phyloP scores from a whole-genome alignment of 1,139 yeast species.

The Candida tropicalis region DNA sequence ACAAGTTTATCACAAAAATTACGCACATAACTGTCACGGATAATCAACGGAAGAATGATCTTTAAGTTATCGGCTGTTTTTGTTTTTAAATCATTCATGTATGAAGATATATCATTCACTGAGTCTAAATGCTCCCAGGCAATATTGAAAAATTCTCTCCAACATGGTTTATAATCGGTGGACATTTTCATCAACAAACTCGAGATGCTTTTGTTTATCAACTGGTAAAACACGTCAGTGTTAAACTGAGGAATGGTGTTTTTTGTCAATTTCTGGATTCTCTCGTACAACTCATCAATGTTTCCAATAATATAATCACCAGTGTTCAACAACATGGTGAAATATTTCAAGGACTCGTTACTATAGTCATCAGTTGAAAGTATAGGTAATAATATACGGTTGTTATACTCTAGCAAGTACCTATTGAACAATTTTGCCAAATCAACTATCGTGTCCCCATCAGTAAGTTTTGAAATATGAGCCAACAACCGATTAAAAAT shows the following conservation, averaged over 20 bases:
- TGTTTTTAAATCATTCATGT: constrained; percentile 58
- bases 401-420: constrained; percentile 67
- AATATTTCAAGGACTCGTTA: constrained; percentile 63
- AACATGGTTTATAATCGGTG: constrained; percentile 64
- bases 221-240: constrained; percentile 56
- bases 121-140: constrained; percentile 70
- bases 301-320: constrained; percentile 88
- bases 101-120: constrained; percentile 72
- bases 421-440: constrained; percentile 67
- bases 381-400: constrained; percentile 60
- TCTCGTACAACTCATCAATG: constrained; percentile 72
- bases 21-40: constrained; percentile 71
- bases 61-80: constrained; percentile 49
- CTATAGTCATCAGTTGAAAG: constrained; percentile 44
- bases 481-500: constrained; percentile 69
- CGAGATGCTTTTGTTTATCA: constrained; percentile 62
- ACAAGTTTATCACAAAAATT: constrained; percentile 77
- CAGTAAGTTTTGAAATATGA: constrained; percentile 76
- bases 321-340: constrained; percentile 79
- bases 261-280: constrained; percentile 44
- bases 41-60: constrained; percentile 59
- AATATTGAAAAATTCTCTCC: constrained; percentile 84
- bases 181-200: constrained; percentile 61
- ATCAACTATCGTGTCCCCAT: constrained; percentile 66
- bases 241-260: constrained; percentile 50